Base-by-base conservation (phyloP, 2,329 filamentous ascomycete species). In the Penicillium sclerotigenum region DNA sequence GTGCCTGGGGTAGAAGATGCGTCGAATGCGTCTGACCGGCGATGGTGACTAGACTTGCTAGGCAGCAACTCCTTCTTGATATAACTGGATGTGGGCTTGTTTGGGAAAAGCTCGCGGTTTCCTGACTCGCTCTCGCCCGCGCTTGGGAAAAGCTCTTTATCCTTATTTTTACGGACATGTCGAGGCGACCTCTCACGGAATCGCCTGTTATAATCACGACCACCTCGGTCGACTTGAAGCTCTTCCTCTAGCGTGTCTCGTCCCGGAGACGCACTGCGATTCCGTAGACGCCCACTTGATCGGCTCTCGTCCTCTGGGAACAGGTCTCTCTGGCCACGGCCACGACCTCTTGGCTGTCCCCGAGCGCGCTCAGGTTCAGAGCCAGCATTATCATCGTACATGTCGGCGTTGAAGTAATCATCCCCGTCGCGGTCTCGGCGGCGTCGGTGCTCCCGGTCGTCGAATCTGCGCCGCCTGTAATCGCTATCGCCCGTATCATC, bases 321-420 rank as follows among this genome's bases (percentile, higher is more conserved):
- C 22, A 79, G 60, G 29, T 79, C 74, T 36, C 64, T 59, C 42
- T 63, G 57, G 36, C 69, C 65, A 48, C 65, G 57, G 36, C 69
- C 65, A 48, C 65, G 59, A 42, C 68, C 59, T 58, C 70, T 68
- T n/a, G 71, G 70, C 51, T 62, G 51, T 45, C 63, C 57, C 42
- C 67, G 64, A 50, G 66, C 63, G 53, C 69, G 66, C 9, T 69
- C 71, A 24, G 48, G 36, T 50, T 40, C 52, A 22, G 63, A 63
- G 43, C 70, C 68, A 8, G 66, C 62, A 20, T 57, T 83, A 66
- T 96, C 91, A 62, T 94, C 91, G 73, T 95, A 96, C 79, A 96
- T 88, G 66, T 84, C 89, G 34, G 86, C 88, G 65, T 89, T 85
- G 64, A 91, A 93, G 0, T 80, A 77, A 34, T 82, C 77, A 34